A percentile compares a stretch with the other conserved stretches of the same genome.
Evolutionary conservation across 23 red algal genomes (phyloP).

Genomic region (Gracilaria caudata): DNA sequence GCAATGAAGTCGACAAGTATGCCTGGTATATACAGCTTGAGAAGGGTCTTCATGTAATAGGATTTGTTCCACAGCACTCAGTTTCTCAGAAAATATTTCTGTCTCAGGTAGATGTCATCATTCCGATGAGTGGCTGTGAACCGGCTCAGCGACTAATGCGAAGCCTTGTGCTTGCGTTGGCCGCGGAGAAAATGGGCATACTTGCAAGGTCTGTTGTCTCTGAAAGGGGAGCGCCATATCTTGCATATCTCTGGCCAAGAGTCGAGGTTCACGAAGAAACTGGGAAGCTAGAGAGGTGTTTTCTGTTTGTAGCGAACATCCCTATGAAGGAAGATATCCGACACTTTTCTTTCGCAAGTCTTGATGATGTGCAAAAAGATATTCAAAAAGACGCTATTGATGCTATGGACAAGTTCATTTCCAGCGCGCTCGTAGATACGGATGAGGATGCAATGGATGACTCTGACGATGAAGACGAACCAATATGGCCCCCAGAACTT

Average conservation of each 20-base stretch:
- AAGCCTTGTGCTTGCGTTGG: conserved; percentile 43
- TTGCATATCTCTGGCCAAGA: conserved; percentile 49
- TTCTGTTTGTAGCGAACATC: conserved; percentile 43
- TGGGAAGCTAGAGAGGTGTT: conserved; percentile 7
- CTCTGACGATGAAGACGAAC: conserved; percentile 37
- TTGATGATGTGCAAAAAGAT: conserved; percentile 27
- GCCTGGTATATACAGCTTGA: conserved; percentile 50
- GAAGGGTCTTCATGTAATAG: conserved; percentile 45
- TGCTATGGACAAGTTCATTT: conserved; percentile 55
- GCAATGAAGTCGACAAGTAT: conserved; percentile 40
- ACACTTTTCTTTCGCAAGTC: conserved; percentile 42
- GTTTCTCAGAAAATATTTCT: conserved; percentile 35
- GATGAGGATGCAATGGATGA: conserved; percentile 18
- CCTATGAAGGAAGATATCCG: conserved; percentile 66
- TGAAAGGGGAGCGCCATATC: conserved; percentile 22
- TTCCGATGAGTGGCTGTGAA: conserved; percentile 26
- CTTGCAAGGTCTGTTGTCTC: conserved; percentile 37
- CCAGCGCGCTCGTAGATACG: neutral
- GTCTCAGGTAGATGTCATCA: conserved; percentile 43
- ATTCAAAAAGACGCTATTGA: conserved; percentile 2
- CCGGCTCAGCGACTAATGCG: conserved; percentile 17
- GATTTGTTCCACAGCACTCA: conserved; percentile 46
- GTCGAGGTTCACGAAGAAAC: conserved; percentile 23
- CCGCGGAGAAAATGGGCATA: conserved; percentile 61
- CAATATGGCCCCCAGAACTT: conserved; percentile 38